Evolutionary conservation across 139 green algal species (phyloP), one percentile per base, ranked within the genome.

Genomic region (Picochlorum sp.): DNA sequence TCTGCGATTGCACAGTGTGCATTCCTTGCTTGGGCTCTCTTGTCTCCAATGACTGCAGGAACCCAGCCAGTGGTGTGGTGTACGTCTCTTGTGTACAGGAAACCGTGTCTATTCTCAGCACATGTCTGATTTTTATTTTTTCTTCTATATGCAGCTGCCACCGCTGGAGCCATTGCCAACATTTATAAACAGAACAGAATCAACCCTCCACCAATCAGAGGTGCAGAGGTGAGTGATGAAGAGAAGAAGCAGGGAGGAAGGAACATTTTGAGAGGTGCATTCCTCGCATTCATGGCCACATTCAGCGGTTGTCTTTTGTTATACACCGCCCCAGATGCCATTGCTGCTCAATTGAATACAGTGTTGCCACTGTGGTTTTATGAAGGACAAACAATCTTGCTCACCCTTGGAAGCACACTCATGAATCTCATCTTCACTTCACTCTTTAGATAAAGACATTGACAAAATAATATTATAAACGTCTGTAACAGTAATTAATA

Each of bases 331-430:
- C 80, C 80, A 21, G 78, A 84, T 30, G 26, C 49, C 24, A 58
- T 80, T 21, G 69, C 61, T 6, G 47, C 51, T 6, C 26, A 56
- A 6, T 34, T 84, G 11, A 72, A 61, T n/a, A 51, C 56, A 47
- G 32, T 72, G 20, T 44, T 86, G 60, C 80, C 80, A 15, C 45
- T 67, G 51, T 82, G 68, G 74, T 86, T 86, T 38, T 86, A 86
- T 61, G 72, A 83, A 57, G 66, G 58, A 20, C 72, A 82, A 66
- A 47, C 63, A 8, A 20, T 49, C 21, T 15, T 70, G 15, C 61
- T 78, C 41, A 49, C 72, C 1, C 56, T 78, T 21, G 72, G 72
- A 20, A 46, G 41, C 15, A 66, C 47, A 21, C 24, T 61, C 6
- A 34, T 67, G 20, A 78, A 78, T 87, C 69, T 52, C 16, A 52